These are phyloP conservation scores for Protomyces inundatus DNA, from an alignment of 1,139 yeast species.

Conservation along the genomic window DNA sequence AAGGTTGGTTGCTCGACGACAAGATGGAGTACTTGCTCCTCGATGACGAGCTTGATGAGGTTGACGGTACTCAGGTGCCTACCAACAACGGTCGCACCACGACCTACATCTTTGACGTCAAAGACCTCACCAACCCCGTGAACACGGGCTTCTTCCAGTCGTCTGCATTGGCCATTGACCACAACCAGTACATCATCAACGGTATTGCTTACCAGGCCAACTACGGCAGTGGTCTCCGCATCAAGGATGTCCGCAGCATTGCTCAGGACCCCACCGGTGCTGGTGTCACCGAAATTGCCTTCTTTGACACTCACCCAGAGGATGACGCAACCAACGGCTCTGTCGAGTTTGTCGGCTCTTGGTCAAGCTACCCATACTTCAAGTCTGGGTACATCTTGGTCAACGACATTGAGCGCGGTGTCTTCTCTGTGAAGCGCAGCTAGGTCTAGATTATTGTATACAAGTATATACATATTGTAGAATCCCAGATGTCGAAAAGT, in stretches of 20 bases:
- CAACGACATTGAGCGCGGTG: not conserved
- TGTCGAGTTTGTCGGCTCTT: not conserved
- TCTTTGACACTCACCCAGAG: not conserved
- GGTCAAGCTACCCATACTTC: not conserved
- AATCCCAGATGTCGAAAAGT: no score
- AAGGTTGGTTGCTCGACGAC: not conserved
- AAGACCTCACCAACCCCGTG: not conserved
- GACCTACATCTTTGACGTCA: not conserved
- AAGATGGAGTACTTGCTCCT: not conserved
- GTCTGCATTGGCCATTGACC: not conserved
- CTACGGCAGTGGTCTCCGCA: not conserved
- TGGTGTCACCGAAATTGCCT: not conserved
- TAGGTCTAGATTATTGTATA: not conserved
- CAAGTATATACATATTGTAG: no score
- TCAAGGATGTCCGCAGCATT: not conserved
- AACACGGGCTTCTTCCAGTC: conserved; percentile 1
- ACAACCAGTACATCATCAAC: not conserved
- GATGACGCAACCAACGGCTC: not conserved
- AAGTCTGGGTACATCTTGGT: not conserved
- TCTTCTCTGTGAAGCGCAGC: not conserved
- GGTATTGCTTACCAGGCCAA: not conserved
- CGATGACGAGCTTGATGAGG: not conserved
- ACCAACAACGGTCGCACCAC: not conserved
- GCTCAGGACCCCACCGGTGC: not conserved
- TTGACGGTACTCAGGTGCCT: not conserved